phyloP scores from a whole-genome alignment of 306 rosid genomes.

The Abrus pulchellus region DNA sequence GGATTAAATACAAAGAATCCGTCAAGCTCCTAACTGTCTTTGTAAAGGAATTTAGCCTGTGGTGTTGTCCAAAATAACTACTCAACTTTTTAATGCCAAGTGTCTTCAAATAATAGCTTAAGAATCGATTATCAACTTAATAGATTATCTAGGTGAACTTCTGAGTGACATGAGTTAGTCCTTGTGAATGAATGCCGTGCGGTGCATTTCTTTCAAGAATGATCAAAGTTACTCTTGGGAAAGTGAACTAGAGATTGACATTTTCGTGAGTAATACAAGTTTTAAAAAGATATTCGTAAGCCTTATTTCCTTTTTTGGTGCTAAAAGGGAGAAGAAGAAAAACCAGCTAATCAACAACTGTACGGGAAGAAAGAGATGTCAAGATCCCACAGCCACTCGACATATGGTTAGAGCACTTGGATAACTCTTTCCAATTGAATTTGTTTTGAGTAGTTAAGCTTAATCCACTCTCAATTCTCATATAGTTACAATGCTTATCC shows the following conservation, averaged over 20 bases:
- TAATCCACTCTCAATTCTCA: background rate
- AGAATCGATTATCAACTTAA: background rate
- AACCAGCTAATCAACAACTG: background rate
- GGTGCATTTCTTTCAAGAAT: background rate
- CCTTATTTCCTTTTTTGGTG: background rate
- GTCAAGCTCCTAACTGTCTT: background rate
- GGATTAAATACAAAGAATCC: background rate
- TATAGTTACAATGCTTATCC: background rate
- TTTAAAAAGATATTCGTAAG: background rate
- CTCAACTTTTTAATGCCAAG: background rate
- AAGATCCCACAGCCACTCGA: background rate
- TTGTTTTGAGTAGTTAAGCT: background rate
- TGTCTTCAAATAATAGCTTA: background rate
- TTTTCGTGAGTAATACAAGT: background rate
- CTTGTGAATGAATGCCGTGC: background rate
- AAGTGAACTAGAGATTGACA: background rate
- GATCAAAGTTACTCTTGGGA: background rate
- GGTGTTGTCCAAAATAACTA: background rate
- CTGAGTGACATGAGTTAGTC: background rate
- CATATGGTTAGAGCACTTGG: background rate
- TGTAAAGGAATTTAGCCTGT: background rate
- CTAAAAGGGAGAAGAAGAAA: background rate
- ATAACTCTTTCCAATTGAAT: background rate
- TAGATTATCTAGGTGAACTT: slow-evolving; percentile 19
- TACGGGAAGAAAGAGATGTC: background rate